Evolutionary conservation across 2,329 filamentous ascomycete species (phyloP).

Genomic region (Teratosphaeria destructans): DNA sequence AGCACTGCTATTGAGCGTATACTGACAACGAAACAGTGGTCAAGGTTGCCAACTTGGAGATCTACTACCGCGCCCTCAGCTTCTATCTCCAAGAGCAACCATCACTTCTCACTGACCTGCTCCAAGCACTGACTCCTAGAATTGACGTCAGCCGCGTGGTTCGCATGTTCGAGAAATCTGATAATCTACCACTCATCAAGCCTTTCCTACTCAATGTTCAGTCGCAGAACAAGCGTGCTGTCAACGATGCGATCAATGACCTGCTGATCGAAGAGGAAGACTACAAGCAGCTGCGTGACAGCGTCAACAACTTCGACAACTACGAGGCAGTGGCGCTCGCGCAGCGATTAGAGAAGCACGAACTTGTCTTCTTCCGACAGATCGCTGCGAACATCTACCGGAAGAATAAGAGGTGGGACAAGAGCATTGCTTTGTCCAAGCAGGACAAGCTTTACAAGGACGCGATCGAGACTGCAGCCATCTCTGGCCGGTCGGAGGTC

Average conservation of each 20-base stretch:
- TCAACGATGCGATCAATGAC: constrained; percentile 97
- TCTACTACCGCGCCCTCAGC: constrained; percentile 94
- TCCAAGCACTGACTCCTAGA: constrained; percentile 81
- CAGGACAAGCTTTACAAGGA: constrained; percentile 99
- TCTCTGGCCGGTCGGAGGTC: constrained; percentile 80
- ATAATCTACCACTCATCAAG: constrained; percentile 97
- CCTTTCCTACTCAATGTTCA: constrained; percentile 96
- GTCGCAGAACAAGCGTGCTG: constrained; percentile 91
- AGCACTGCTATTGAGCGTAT: constrained; percentile 26
- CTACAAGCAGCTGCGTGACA: constrained; percentile 96
- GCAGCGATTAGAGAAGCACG: constrained; percentile 88
- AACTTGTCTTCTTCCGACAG: constrained; percentile 97
- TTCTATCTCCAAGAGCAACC: constrained; percentile 98
- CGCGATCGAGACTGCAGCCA: constrained; percentile 92
- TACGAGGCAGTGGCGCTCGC: constrained; percentile 93
- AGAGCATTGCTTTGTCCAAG: constrained; percentile 94
- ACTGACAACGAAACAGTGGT: constrained; percentile 44
- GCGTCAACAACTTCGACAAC: constrained; percentile 97
- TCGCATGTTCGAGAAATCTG: constrained; percentile 95
- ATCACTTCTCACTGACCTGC: constrained; percentile 84
- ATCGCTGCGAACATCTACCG: constrained; percentile 97
- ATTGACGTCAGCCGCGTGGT: constrained; percentile 99
- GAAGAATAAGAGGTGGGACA: constrained; percentile 99
- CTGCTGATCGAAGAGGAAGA: constrained; percentile 97
- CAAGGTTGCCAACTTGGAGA: constrained; percentile 97